Base-by-base conservation (phyloP, 2,329 filamentous ascomycete species). In the Fusarium tjaetaba region DNA sequence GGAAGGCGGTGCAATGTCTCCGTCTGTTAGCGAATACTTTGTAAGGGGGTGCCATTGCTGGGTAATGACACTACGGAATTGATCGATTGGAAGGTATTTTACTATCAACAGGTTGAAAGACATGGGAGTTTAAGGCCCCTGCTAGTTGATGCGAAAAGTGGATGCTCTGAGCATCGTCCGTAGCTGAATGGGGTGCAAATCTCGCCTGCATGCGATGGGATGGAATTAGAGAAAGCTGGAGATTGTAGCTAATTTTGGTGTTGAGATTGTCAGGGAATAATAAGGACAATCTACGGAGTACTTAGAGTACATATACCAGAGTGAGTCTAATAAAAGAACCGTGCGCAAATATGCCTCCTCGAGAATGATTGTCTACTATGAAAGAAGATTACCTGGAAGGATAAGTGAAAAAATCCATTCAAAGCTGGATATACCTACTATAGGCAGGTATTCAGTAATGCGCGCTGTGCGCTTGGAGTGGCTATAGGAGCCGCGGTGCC, bases 181-280 rank as follows among this genome's bases (percentile, higher is more conserved):
- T 55, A 73, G 70, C 70, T 70, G 69, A 72, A 69, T 53, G 65
- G 62, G 72, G 64, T 70, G 67, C 62, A 72, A 78, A 78, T 78
- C 70, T 78, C 74, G 76, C 67, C 72, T 74, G 65, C 39, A 68
- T 69, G 72, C 58, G 72, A 68, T 60, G 66, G 30, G 69, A 76
- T 77, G 66, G 68, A 76, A 76, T 76, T 70, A 60, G 63, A 65
- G 49, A 65, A 62, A 55, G 32, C 49, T 61, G 57, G 57, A 58
- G 57, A 30, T 57, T 41, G 61, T 64, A 56, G 46, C 71, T 68
- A 65, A 74, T 59, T 63, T 72, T 41, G 61, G 62, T 48, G 49
- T 52, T 32, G 55, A 53, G 45, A 62, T 42, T 58, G 46, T 30
- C 38, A 55, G 52, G 43, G 15, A 43, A 41, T n/a, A 46, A 13